These are phyloP conservation scores for Otatea glauca DNA, from an alignment of 176 grass and related monocot species.

Conservation along the genomic window DNA sequence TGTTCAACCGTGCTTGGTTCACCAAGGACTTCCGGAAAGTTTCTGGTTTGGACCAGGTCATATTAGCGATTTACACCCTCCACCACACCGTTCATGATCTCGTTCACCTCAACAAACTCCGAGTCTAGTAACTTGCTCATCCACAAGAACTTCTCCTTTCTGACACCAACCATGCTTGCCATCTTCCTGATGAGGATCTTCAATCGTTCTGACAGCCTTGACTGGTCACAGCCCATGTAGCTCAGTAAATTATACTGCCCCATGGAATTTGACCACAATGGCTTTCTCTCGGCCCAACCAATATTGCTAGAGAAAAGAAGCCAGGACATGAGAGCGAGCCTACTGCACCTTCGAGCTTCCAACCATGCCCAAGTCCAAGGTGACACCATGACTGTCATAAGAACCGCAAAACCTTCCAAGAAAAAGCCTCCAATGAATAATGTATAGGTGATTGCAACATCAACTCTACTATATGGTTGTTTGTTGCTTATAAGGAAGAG, in stretches of 20 bases:
- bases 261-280: background rate
- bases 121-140: background rate
- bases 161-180: background rate
- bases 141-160: background rate
- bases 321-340: background rate
- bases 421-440: background rate
- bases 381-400: too few species aligned
- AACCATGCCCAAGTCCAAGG: background rate
- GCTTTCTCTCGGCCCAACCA: background rate
- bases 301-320: background rate
- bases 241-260: background rate
- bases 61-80: too few species aligned
- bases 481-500: background rate
- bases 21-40: too few species aligned
- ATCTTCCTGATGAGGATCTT: background rate
- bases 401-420: too few species aligned
- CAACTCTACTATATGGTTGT: background rate
- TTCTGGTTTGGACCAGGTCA: too few species aligned
- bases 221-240: background rate
- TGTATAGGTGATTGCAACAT: slow-evolving; percentile 22
- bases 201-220: too few species aligned
- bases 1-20: too few species aligned
- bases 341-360: background rate
- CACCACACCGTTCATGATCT: background rate
- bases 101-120: background rate